Evolutionary conservation across 2,329 filamentous ascomycete genomes (phyloP), one percentile per base, ranked within the genome.

Genomic region (Pseudocercospora eumusae): DNA sequence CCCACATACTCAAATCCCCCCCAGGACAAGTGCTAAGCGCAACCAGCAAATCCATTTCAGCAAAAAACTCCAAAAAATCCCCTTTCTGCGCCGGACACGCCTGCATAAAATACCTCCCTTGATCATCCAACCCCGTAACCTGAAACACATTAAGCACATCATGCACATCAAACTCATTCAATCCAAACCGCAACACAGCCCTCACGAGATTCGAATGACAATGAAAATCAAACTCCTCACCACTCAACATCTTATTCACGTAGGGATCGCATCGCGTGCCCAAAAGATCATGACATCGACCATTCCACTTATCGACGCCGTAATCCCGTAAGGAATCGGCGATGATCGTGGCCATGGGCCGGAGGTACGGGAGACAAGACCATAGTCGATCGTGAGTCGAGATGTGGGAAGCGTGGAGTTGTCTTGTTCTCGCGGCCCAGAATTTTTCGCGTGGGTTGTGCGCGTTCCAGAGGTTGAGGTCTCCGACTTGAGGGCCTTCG

Each of bases 141-240:
- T 96, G 91, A 73, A 96, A 95, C 2, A 96, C 81, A 71, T 96
- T 96, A 58, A 96, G 81, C 0, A 96, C 91, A 73, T 96, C 91
- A 70, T 96, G 91, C 1, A 95, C 86, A 71, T 95, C 90, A 28
- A 80, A 79, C 75, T 95, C 91, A 4, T 80, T 82, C 45, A 95
- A 74, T 0, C 90, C 89, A 64, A 81, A 87, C 0, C 88, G 87
- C 0, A 87, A 64, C 2, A 95, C 84, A 0, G 91, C 89, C 3
- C 91, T 84, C 1, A 85, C 86, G 10, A 96, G 82, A 74, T 96
- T 96, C 1, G 88, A 91, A 71, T 93, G 91, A 75, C 91, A 96
- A 74, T 95, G 90, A 75, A 85, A 93, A 74, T 95, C 88, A 73
- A 92, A 95, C 31, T 82, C 81, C 55, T 84, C 82, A n/a, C 86